Evolutionary conservation across 148 eudicot genomes (phyloP), one percentile per base, ranked within the genome.

Genomic region (Dianthus caryophyllus): DNA sequence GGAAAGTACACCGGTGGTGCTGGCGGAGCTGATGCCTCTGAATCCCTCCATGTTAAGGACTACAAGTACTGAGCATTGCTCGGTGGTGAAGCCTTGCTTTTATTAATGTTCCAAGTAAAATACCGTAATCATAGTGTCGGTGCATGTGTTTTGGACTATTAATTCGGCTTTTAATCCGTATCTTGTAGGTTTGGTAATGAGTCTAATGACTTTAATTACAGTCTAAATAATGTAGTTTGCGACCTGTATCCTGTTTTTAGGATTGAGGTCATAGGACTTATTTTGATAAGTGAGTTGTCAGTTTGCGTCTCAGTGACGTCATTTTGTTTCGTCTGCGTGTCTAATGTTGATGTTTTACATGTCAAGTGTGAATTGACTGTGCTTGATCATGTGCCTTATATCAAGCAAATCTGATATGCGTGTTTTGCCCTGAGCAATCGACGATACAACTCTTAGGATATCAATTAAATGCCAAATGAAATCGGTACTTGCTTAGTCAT

Each of bases 11-110:
- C 76, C 65, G 97, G 97, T 56, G 82, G 85, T 60, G 78, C 80
- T 11, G 73, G 80, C 9, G 84, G 87, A 20, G 88, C 84, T 71
- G 96, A 88, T 60, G 96, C 97, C 1, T 73, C 88, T 0, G 97
- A 91, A 76, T 84, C 88, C 73, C 96, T 91, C 53, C 93, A 88
- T 31, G 97, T 91, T 26, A 88, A 91, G 84, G 97, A 87, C 85
- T 92, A 92, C 96, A 92, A 89, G 80, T 92, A 92, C 77, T 92
- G 75, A 68, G 63, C 61, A 18, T 69, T 29, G 49, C 43, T 55
- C 33, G n/a, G 64, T 54, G 18, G 72, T 24, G 31, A 50, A 61
- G 56, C 20, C 39, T 52, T 6, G 58, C 43, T 63, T 26, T 33
- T 67, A 52, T 52, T 16, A 39, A n/a, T n/a, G n/a, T n/a, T n/a